Evolutionary conservation across 805 yeast species (phyloP), one percentile per base, ranked within the genome.

Genomic region (Lipomyces mesembrius): DNA sequence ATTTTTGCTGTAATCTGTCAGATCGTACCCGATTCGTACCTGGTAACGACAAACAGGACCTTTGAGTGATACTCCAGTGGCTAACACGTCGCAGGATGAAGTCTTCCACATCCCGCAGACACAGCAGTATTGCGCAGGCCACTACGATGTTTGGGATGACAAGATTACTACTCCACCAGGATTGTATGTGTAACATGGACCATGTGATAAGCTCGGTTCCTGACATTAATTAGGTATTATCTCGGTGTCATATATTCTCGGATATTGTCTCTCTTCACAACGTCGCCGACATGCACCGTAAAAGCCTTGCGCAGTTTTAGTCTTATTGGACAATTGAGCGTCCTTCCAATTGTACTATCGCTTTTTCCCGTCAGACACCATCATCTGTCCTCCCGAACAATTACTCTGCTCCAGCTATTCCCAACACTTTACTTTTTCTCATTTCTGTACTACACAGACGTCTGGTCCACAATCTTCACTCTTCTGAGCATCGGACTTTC

Each of bases 121-220:
- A 6, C 82, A 85, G 65, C 82, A 80, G 59, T 92, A 89, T 74
- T 84, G 91, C 66, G 71, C 76, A 1, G 89, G 88, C 12, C 80
- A 86, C 61, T 92, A 87, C 79, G 63, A 69, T 20, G 73, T 79
- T 0, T 92, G 97, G 97, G 92, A 94, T 76, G 83, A 87, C 17
- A 93, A 94, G 75, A 92, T 94, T 75, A 94, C 99, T 1, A 94
- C 99, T 0, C 99, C 98, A 1, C 98, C 98, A 0, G 99, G 99
- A 0, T 79, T 94, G 20, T 94, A 95, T 75, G 60, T 82, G 2
- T 68, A 87, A 12, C 49, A 17, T n/a, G 9, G 22, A 3, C 8
- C 49, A 17, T 7, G 12, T 6, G 8, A 17, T 43, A 43, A 17
- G 9, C 20, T 8, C 8, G 8, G 20, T n/a, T n/a, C 49, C 22